Conservation (phyloP, 2,329 filamentous ascomycete genomes). For the Phoma sp. region DNA sequence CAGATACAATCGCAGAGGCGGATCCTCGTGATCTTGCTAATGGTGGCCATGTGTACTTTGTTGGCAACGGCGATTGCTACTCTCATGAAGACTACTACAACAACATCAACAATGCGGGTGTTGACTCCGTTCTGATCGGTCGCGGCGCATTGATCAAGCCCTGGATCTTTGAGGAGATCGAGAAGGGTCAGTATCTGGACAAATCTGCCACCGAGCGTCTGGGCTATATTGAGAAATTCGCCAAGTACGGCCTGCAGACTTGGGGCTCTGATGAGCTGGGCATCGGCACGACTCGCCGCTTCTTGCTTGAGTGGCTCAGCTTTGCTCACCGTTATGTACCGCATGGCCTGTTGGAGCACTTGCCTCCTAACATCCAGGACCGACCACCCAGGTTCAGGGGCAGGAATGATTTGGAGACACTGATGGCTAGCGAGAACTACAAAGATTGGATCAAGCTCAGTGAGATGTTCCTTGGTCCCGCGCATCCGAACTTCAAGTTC, state of each 20-base stretch:
- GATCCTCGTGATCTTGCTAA: slow-evolving; percentile 75
- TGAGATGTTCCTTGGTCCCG: slow-evolving; percentile 96
- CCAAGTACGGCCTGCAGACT: slow-evolving; percentile 84
- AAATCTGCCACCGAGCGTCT: slow-evolving; percentile 90
- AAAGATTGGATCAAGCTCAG: slow-evolving; percentile 99
- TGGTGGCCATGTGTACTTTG: slow-evolving; percentile 79
- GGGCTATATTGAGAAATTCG: slow-evolving; percentile 85
- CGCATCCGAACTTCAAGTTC: slow-evolving; percentile 89
- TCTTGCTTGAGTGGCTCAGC: slow-evolving; percentile 94
- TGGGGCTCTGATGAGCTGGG: slow-evolving; percentile 97
- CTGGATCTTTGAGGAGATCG: slow-evolving; percentile 98
- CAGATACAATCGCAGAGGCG: slow-evolving; percentile 78
- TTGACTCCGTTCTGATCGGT: slow-evolving; percentile 97
- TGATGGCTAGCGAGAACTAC: slow-evolving; percentile 89
- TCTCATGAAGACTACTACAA: slow-evolving; percentile 87
- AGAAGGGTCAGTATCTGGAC: slow-evolving; percentile 89
- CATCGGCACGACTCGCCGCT: slow-evolving; percentile 86
- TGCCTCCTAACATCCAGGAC: slow-evolving; percentile 89
- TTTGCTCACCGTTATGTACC: slow-evolving; percentile 93
- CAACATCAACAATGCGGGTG: slow-evolving; percentile 75
- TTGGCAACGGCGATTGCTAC: slow-evolving; percentile 96
- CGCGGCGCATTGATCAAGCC: slow-evolving; percentile 96
- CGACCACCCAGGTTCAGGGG: slow-evolving; percentile 83
- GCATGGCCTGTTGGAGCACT: slow-evolving; percentile 81
- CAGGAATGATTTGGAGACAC: slow-evolving; percentile 89